Evolutionary conservation across 306 rosid genomes (phyloP).

Genomic region (Ammopiptanthus mongolicus): DNA sequence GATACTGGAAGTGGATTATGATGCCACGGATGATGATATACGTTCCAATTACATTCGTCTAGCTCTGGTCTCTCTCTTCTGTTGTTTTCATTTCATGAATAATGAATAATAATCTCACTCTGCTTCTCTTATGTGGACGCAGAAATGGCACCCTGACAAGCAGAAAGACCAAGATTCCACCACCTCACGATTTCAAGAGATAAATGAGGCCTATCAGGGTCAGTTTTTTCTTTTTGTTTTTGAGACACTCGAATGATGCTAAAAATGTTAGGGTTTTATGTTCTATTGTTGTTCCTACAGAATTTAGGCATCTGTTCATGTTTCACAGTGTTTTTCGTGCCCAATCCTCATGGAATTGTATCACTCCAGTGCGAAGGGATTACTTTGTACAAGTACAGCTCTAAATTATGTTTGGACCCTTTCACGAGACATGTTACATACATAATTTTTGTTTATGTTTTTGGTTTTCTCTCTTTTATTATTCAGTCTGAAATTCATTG

Average conservation of each 20-base stretch:
- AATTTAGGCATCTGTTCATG: not conserved
- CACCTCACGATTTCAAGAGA: slow-evolving; percentile 80
- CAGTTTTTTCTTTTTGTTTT: not conserved
- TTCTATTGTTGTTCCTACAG: too few species aligned
- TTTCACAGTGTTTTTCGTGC: not conserved
- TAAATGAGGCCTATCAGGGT: slow-evolving; percentile 94
- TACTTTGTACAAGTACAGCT: too few species aligned
- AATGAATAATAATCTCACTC: not conserved
- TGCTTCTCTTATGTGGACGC: slow-evolving; percentile 13
- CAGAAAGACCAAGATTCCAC: slow-evolving; percentile 56
- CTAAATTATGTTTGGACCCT: too few species aligned
- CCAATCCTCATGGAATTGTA: not conserved
- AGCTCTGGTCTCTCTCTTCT: slow-evolving; percentile 64
- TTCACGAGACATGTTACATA: too few species aligned
- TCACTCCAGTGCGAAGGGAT: too few species aligned
- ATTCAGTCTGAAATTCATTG: not conserved
- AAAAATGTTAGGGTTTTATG: not conserved
- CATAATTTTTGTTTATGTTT: too few species aligned
- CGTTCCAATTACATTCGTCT: slow-evolving; percentile 89
- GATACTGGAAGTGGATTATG: slow-evolving; percentile 88
- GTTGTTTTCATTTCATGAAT: not conserved
- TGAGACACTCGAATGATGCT: too few species aligned
- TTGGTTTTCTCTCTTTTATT: not conserved
- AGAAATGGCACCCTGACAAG: slow-evolving; percentile 99
- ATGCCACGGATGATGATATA: slow-evolving; percentile 74